These are phyloP conservation scores for Picochlorum sp. DNA, from an alignment of 139 green algal species.

Conservation along the genomic window DNA sequence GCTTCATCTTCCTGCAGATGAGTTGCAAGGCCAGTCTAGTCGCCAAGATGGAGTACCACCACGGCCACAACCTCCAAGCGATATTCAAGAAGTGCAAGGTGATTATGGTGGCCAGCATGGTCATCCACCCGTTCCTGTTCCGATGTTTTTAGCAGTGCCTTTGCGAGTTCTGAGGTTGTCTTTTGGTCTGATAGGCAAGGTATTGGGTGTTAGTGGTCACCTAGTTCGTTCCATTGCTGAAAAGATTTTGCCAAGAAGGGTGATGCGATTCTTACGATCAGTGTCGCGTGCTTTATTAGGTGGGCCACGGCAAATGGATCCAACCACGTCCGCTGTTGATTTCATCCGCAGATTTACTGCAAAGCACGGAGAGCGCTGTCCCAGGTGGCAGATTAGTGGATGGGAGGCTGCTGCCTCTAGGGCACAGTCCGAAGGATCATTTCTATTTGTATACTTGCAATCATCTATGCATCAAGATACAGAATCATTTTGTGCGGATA, in stretches of 20 bases:
- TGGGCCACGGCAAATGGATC: slow-evolving; percentile 14
- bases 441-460: slow-evolving; percentile 75
- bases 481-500: slow-evolving; percentile 39
- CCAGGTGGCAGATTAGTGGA: slow-evolving; percentile 25
- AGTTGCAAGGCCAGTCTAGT: too few relatives aligned
- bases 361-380: slow-evolving; percentile 26
- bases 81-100: too few relatives aligned
- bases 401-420: slow-evolving; percentile 37
- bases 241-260: background rate
- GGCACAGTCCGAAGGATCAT: slow-evolving; percentile 53
- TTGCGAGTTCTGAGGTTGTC: too few relatives aligned
- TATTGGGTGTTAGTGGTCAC: too few relatives aligned
- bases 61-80: too few relatives aligned
- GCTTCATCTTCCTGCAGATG: too few relatives aligned
- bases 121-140: too few relatives aligned
- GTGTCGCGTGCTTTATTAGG: background rate
- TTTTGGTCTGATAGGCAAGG: too few relatives aligned
- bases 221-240: too few relatives aligned
- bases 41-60: too few relatives aligned
- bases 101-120: too few relatives aligned
- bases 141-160: too few relatives aligned
- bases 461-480: slow-evolving; percentile 57
- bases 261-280: background rate
- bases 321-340: background rate
- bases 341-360: slow-evolving; percentile 13